Percentiles rank a stretch among this genome's conserved stretches.
Evolutionary conservation across 495 filamentous ascomycete species (phyloP).

Genomic region (Lentithecium fluviatile): DNA sequence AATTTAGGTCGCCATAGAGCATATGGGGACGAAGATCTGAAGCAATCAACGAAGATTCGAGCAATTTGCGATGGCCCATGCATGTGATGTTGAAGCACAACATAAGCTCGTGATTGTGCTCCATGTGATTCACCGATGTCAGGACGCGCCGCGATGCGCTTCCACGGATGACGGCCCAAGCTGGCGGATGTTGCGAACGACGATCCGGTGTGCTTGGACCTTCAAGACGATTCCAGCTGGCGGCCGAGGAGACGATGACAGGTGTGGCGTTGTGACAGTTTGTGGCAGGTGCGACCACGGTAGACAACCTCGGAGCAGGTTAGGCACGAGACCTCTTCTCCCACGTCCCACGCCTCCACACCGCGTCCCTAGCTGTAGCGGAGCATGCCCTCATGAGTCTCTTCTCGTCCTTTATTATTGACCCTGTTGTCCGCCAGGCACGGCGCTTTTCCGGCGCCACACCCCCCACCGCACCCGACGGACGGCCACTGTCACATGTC

Average conservation of each 20-base stretch:
- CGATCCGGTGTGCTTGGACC: no score
- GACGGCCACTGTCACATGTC: conserved; percentile 33
- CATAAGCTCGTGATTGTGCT: neutral
- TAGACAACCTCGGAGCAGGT: neutral
- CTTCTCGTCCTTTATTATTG: conserved; percentile 72
- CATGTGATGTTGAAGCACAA: neutral
- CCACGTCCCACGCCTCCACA: conserved; percentile 9
- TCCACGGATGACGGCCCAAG: no score
- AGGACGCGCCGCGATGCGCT: no score
- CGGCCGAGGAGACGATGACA: no score
- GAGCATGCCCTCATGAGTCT: conserved; percentile 60
- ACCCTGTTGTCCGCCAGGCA: conserved; percentile 72
- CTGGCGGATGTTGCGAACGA: no score
- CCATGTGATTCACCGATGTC: no score
- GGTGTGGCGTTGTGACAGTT: no score
- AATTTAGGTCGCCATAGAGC: conserved; percentile 10
- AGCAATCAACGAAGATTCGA: neutral
- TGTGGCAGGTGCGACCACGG: no score
- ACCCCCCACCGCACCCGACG: conserved; percentile 38
- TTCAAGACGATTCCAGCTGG: no score
- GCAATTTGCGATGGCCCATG: neutral
- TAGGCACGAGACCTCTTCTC: neutral
- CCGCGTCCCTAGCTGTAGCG: neutral
- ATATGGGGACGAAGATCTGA: neutral
- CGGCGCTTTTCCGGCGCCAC: conserved; percentile 60